A percentile compares a stretch with the other conserved stretches of the same genome.
Conservation (phyloP, 345 rosid species). For the Linum usitatissimum region DNA sequence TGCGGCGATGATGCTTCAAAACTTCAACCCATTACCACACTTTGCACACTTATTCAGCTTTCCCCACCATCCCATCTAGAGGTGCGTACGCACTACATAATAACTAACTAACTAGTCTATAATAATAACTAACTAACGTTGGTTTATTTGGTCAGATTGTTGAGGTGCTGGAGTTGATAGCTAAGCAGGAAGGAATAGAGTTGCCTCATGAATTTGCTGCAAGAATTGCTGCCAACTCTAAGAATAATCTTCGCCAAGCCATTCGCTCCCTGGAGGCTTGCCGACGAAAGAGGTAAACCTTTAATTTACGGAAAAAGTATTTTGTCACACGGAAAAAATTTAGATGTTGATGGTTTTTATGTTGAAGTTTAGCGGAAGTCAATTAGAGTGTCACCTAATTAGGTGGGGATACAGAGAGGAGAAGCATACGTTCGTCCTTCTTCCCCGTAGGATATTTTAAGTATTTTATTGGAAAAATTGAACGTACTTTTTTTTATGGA, state of each 20-base stretch:
- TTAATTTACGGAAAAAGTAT: too few relatives aligned
- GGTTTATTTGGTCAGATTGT: constrained; percentile 29
- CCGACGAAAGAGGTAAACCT: constrained; percentile 28
- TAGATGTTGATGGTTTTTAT: too few relatives aligned
- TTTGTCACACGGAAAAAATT: too few relatives aligned
- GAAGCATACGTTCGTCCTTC: too few relatives aligned
- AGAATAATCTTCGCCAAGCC: constrained; percentile 57
- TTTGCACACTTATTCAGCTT: constrained; percentile 37
- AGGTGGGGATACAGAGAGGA: too few relatives aligned
- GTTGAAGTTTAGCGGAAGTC: too few relatives aligned
- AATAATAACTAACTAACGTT: not conserved
- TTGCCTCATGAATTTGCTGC: constrained; percentile 28
- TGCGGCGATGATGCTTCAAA: constrained; percentile 46
- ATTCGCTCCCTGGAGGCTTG: constrained; percentile 56
- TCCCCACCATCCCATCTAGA: constrained; percentile 37
- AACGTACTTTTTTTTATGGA: too few relatives aligned
- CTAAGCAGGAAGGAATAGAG: constrained; percentile 32
- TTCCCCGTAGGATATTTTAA: too few relatives aligned
- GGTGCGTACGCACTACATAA: too few relatives aligned
- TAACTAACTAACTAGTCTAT: not conserved
- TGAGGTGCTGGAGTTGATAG: constrained; percentile 44
- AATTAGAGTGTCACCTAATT: too few relatives aligned
- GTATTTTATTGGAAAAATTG: too few relatives aligned
- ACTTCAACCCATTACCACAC: constrained; percentile 38
- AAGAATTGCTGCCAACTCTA: constrained; percentile 30